Conservation (phyloP, 371 early-diverging fungal species). For the Chytridiales sp. region DNA sequence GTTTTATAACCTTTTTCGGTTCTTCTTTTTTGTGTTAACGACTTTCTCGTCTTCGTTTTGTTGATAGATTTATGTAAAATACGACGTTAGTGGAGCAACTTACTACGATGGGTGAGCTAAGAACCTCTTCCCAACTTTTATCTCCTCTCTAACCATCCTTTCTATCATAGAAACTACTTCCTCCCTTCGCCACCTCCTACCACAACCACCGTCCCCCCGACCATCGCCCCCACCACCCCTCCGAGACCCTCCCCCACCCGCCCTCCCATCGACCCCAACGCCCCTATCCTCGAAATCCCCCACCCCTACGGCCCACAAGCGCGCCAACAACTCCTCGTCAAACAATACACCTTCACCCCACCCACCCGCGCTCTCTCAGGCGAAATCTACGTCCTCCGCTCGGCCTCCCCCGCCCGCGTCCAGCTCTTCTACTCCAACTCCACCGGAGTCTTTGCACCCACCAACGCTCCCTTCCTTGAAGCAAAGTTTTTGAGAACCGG, state of each 20-base stretch:
- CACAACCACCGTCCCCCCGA: not conserved
- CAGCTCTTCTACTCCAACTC: slow-evolving; percentile 1
- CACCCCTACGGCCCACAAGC: slow-evolving; percentile 10
- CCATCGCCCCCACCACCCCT: slow-evolving; percentile 1
- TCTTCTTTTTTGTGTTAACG: not conserved
- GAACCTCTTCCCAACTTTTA: not conserved
- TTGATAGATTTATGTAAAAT: not conserved
- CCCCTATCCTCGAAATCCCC: not conserved
- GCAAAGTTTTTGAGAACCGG: not conserved
- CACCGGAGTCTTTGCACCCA: not conserved
- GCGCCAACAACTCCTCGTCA: not conserved
- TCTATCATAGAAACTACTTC: slow-evolving; percentile 1
- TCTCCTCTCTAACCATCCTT: not conserved
- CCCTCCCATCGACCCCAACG: slow-evolving; percentile 4
- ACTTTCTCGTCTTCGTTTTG: not conserved
- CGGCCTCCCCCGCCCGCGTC: not conserved
- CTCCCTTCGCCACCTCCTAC: no score
- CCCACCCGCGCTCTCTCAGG: slow-evolving; percentile 1
- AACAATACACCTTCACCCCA: slow-evolving; percentile 1
- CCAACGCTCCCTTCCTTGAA: not conserved
- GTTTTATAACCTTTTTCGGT: not conserved
- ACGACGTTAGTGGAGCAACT: slow-evolving; percentile 3
- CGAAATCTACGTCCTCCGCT: not conserved
- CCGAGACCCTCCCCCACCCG: slow-evolving; percentile 1
- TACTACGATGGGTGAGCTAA: slow-evolving; percentile 5